Evolutionary conservation across 441 rosid species (phyloP), one percentile per base, ranked within the genome.

Genomic region (Gossypium schwendimanii): DNA sequence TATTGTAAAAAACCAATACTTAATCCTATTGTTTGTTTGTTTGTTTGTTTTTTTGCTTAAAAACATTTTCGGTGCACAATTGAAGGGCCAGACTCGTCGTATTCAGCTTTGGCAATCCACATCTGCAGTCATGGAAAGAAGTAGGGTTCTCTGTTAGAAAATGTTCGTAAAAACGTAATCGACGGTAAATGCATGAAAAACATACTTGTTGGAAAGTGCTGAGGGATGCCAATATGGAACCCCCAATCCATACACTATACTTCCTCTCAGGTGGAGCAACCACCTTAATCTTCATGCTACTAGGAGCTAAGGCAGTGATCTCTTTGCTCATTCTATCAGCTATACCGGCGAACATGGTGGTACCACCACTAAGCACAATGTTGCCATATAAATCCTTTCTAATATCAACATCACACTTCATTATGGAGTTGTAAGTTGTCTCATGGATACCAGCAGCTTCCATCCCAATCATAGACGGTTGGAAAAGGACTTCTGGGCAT

Each of bases 321-420:
- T 79, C 82, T 63, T 79, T 79, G 79, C 77, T 75, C 82, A 79
- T 79, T 75, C 82, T 75, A 57, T 79, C 82, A 21, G 79, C 82
- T 33, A 79, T 79, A 49, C 82, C 82, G 3, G 82, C 53, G 63
- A 79, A 75, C 79, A 79, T 75, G 63, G 82, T 79, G 62, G 82
- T 52, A 57, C 82, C 82, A 63, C 82, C 82, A 45, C 79, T 79
- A 44, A 79, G 81, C 44, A 79, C 81, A 26, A 79, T 79, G 76
- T 75, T 79, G 6, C 81, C 81, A 18, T 79, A 79, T 61, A 79
- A 63, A 61, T 79, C 81, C 73, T 79, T 75, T 65, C 81, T 79
- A 15, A 79, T 75, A 72, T 79, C 78, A 21, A 79, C 81, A 8
- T 79, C 81, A 33, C 78, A 74, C 58, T 78, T 78, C 78, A 78